A percentile compares a stretch with the other conserved stretches of the same genome.
Evolutionary conservation across 805 yeast genomes (phyloP).

Genomic region (Metschnikowia sp.): DNA sequence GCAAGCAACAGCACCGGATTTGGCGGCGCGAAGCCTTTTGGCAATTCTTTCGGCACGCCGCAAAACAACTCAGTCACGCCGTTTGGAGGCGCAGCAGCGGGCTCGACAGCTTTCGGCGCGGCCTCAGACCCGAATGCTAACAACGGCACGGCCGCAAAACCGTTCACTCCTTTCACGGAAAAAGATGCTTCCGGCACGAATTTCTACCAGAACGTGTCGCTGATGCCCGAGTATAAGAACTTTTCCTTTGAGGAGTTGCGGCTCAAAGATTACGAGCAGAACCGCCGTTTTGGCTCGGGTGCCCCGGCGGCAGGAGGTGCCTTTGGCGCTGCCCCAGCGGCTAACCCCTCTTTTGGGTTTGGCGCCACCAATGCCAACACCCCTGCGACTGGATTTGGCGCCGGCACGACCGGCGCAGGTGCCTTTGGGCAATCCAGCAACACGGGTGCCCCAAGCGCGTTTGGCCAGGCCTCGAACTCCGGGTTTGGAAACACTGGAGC

Average conservation of each 20-base stretch:
- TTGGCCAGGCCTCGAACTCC: constrained; percentile 25
- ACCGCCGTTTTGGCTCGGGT: constrained; percentile 56
- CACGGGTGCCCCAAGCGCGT: constrained; percentile 19
- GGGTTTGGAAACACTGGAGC: constrained; percentile 18
- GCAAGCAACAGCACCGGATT: constrained; percentile 10
- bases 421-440: constrained; percentile 34
- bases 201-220: constrained; percentile 67
- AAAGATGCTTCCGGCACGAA: constrained; percentile 61
- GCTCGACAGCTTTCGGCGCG: constrained; percentile 21
- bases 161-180: constrained; percentile 68
- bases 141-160: constrained; percentile 69
- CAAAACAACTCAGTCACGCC: constrained; percentile 18
- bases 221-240: constrained; percentile 88
- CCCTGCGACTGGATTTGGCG: constrained; percentile 15
- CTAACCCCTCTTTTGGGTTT: constrained; percentile 10
- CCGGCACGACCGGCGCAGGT: constrained; percentile 16
- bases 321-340: constrained; percentile 11
- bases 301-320: constrained; percentile 23
- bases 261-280: constrained; percentile 78
- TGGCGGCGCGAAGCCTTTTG: constrained; percentile 19
- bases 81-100: constrained; percentile 18
- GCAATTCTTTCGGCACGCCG: constrained; percentile 21
- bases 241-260: constrained; percentile 87
- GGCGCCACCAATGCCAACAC: constrained; percentile 26
- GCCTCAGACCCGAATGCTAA: constrained; percentile 31